A percentile compares a stretch with the other conserved stretches of the same genome.
phyloP scores from a whole-genome alignment of 2,329 filamentous ascomycete genomes.

The Venturia effusa region DNA sequence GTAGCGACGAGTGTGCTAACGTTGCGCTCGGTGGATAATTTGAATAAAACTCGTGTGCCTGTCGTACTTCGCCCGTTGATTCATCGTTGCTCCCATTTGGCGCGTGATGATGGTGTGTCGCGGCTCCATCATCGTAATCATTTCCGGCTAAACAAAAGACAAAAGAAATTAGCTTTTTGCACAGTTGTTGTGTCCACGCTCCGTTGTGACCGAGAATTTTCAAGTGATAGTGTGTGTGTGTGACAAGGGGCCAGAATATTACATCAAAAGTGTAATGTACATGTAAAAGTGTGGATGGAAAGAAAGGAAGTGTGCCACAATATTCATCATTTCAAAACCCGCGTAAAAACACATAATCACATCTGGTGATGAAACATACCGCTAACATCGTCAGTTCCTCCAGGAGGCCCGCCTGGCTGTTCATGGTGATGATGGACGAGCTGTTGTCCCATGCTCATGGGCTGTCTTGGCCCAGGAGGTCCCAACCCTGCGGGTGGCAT shows the following conservation, averaged over 20 bases:
- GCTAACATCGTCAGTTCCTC: conserved; percentile 71
- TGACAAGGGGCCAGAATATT: conserved; percentile 6
- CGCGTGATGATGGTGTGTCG: conserved; percentile 56
- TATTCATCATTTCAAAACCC: conserved; percentile 12
- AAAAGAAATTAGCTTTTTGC: conserved; percentile 18
- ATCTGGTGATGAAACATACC: conserved; percentile 97
- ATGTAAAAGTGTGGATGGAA: conserved; percentile 17
- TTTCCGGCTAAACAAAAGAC: conserved; percentile 42
- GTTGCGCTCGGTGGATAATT: conserved; percentile 51
- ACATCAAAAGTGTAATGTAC: conserved; percentile 23
- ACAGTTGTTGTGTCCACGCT: neutral
- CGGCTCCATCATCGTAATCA: conserved; percentile 47
- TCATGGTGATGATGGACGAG: conserved; percentile 59
- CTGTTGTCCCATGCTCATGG: conserved; percentile 57
- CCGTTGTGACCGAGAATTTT: neutral
- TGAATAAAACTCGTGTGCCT: conserved; percentile 66
- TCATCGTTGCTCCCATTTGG: conserved; percentile 40
- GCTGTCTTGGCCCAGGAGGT: conserved; percentile 49
- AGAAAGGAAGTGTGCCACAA: conserved; percentile 18
- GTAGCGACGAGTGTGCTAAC: conserved; percentile 48
- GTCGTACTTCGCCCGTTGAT: conserved; percentile 57
- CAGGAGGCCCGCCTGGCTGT: conserved; percentile 56
- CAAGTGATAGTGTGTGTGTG: neutral
- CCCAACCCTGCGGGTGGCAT: conserved; percentile 55
- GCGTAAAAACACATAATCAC: conserved; percentile 44